phyloP scores from a whole-genome alignment of 75 land plant species.

The Sequoiadendron giganteum region DNA sequence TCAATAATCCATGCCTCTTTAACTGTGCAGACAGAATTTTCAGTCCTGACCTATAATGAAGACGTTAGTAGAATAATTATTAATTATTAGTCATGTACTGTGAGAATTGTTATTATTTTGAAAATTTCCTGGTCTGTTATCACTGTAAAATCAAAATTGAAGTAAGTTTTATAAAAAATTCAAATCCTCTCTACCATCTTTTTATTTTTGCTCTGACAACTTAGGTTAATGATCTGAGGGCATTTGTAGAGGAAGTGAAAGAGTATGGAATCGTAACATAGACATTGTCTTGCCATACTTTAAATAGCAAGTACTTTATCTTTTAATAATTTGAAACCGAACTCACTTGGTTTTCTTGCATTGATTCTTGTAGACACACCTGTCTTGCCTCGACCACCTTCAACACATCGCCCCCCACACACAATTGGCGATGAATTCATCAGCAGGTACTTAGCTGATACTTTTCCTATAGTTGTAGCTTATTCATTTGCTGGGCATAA shows the following conservation, averaged over 20 bases:
- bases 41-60: neutral
- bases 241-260: neutral
- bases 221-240: neutral
- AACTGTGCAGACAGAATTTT: neutral
- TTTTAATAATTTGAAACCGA: neutral
- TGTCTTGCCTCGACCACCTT: constrained; percentile 22
- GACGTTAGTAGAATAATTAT: neutral
- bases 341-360: neutral
- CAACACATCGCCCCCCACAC: constrained; percentile 26
- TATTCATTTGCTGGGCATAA: neutral
- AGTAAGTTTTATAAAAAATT: neutral
- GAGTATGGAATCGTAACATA: neutral
- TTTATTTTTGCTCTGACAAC: neutral
- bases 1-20: neutral
- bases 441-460: constrained; percentile 25
- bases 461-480: neutral
- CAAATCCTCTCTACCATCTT: neutral
- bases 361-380: constrained; percentile 20
- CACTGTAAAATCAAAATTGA: neutral
- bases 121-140: neutral
- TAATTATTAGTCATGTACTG: neutral
- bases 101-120: neutral
- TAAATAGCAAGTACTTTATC: neutral
- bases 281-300: neutral
- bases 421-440: constrained; percentile 47